Evolutionary conservation across 2,329 filamentous ascomycete genomes (phyloP).

Genomic region (Fusarium sp.): DNA sequence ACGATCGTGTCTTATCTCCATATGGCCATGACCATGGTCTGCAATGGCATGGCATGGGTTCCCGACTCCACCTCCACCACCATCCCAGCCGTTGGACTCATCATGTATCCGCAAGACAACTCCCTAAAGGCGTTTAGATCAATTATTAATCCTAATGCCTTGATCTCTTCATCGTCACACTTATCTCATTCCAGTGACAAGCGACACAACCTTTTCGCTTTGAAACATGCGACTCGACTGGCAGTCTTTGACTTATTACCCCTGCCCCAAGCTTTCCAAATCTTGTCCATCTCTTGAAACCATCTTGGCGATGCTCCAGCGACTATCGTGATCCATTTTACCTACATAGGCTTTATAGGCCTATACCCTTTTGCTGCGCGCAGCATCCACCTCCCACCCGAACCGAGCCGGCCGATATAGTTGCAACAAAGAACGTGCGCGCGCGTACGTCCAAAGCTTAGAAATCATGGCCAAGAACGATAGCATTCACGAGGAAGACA

Average conservation of each 20-base stretch:
- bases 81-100: slow-evolving; percentile 37
- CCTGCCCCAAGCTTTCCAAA: neutral
- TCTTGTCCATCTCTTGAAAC: slow-evolving; percentile 2
- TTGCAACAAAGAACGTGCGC: neutral
- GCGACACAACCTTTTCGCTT: slow-evolving; percentile 17
- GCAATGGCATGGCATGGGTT: slow-evolving; percentile 2
- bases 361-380: slow-evolving; percentile 15
- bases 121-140: slow-evolving; percentile 19
- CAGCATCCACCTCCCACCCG: neutral
- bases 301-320: slow-evolving; percentile 28
- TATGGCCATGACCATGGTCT: neutral
- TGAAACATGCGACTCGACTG: slow-evolving; percentile 24
- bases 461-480: slow-evolving; percentile 24
- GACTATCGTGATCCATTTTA: slow-evolving; percentile 17
- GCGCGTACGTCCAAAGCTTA: neutral
- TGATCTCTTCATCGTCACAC: slow-evolving; percentile 32
- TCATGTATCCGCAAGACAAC: slow-evolving; percentile 34
- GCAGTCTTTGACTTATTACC: slow-evolving; percentile 1
- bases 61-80: slow-evolving; percentile 36
- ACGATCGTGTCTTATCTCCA: slow-evolving; percentile 27
- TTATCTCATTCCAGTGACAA: slow-evolving; percentile 37
- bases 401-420: slow-evolving; percentile 2
- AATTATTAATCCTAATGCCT: slow-evolving; percentile 38
- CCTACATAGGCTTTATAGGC: slow-evolving; percentile 14
- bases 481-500: slow-evolving; percentile 9